Evolutionary conservation across 768 basidiomycete species (phyloP).

Genomic region (Hemileccinum impolitum): DNA sequence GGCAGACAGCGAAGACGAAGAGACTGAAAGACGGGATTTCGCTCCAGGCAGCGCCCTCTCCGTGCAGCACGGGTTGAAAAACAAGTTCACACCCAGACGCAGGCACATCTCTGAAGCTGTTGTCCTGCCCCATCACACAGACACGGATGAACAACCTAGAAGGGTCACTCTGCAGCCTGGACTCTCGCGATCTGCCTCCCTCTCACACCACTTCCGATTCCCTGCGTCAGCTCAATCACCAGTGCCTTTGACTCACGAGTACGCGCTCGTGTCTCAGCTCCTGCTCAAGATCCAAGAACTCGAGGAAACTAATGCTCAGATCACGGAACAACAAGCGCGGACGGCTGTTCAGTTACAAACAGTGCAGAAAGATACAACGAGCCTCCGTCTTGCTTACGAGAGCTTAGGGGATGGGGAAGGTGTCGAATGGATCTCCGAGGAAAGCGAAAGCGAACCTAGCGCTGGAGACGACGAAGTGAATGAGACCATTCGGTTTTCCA

Average conservation of each 20-base stretch:
- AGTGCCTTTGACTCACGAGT: slow-evolving; percentile 34
- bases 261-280: slow-evolving; percentile 64
- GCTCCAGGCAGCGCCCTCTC: slow-evolving; percentile 54
- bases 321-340: slow-evolving; percentile 59
- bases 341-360: slow-evolving; percentile 60
- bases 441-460: slow-evolving; percentile 34
- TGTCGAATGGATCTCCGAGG: slow-evolving; percentile 39
- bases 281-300: slow-evolving; percentile 73
- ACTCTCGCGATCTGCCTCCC: slow-evolving; percentile 24
- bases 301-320: slow-evolving; percentile 67
- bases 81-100: slow-evolving; percentile 21
- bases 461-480: slow-evolving; percentile 28
- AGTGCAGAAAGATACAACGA: slow-evolving; percentile 69
- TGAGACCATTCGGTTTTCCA: slow-evolving; percentile 31
- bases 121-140: slow-evolving; percentile 6
- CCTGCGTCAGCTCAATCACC: slow-evolving; percentile 10
- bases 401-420: slow-evolving; percentile 54
- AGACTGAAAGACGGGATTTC: slow-evolving; percentile 48
- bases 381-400: slow-evolving; percentile 68
- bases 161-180: slow-evolving; percentile 18
- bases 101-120: slow-evolving; percentile 30
- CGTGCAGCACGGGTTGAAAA: slow-evolving; percentile 13
- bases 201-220: slow-evolving; percentile 19
- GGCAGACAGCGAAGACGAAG: slow-evolving; percentile 29
- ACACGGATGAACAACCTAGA: slow-evolving; percentile 15